A percentile compares a stretch with the other conserved stretches of the same genome.
Conservation (phyloP, 495 filamentous ascomycete genomes). For the Sordaria brevicollis region DNA sequence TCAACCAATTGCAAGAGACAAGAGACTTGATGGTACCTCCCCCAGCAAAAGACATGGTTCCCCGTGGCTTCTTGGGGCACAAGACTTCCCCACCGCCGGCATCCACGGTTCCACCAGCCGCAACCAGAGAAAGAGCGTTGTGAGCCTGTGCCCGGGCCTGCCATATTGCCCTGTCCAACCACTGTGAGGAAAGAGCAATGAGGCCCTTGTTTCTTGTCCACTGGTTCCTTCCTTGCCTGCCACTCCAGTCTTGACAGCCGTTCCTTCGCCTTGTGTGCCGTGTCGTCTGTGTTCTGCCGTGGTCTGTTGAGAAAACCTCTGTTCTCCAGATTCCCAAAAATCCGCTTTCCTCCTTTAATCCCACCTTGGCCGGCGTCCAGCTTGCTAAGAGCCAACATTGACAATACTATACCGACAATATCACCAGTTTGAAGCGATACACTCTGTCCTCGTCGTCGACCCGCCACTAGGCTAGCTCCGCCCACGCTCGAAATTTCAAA, state of each 20-base stretch:
- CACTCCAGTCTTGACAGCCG: neutral
- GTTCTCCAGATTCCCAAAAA: conserved; percentile 23
- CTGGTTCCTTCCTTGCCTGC: neutral
- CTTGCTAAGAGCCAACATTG: neutral
- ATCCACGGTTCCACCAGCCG: neutral
- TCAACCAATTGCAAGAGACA: neutral
- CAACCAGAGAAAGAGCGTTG: neutral
- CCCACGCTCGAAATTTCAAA: neutral
- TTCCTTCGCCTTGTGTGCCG: neutral
- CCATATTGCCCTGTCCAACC: neutral
- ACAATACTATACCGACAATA: neutral
- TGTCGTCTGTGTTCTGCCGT: neutral
- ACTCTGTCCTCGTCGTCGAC: neutral
- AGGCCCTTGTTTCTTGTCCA: neutral
- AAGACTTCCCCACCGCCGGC: neutral
- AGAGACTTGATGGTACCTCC: neutral
- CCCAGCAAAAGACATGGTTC: neutral
- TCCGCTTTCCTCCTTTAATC: conserved; percentile 16
- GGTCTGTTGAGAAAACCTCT: conserved; percentile 10
- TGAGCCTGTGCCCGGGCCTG: too few species aligned
- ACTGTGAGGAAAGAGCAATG: neutral
- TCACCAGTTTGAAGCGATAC: neutral
- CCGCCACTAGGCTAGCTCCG: neutral
- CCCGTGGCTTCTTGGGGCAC: neutral
- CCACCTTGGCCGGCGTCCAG: neutral